phyloP scores from a whole-genome alignment of 2,329 filamentous ascomycete species.

The Thelonectria discophora region DNA sequence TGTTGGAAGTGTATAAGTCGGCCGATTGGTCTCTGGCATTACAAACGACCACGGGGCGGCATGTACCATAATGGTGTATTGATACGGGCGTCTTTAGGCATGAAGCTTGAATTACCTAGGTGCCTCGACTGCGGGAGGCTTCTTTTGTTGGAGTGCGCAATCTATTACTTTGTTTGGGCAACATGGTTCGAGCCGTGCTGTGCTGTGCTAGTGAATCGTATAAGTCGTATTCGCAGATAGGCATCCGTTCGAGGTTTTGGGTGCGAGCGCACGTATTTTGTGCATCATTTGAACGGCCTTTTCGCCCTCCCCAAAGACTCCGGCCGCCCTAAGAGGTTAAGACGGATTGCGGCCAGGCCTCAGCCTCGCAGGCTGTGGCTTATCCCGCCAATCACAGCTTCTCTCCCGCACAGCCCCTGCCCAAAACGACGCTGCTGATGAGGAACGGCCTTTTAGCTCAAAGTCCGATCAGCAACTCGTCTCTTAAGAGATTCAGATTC shows the following conservation, averaged over 20 bases:
- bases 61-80: constrained; percentile 46
- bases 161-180: constrained; percentile 26
- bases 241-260: background rate
- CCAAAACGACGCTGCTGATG: background rate
- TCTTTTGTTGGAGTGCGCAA: constrained; percentile 42
- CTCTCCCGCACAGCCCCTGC: background rate
- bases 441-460: constrained; percentile 30
- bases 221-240: background rate
- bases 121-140: constrained; percentile 37
- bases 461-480: constrained; percentile 23
- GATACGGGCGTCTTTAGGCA: constrained; percentile 44
- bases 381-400: constrained; percentile 22
- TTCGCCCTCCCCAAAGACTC: constrained; percentile 23
- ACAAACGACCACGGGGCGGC: constrained; percentile 35
- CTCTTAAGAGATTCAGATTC: constrained; percentile 4
- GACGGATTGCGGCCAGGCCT: background rate
- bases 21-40: constrained; percentile 30
- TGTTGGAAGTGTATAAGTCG: constrained; percentile 37
- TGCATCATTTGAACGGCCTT: constrained; percentile 20
- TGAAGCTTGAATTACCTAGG: constrained; percentile 41
- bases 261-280: background rate
- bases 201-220: constrained; percentile 14
- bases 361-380: constrained; percentile 22
- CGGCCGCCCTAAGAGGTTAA: constrained; percentile 6
- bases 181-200: background rate